phyloP scores from a whole-genome alignment of 2,329 filamentous ascomycete species.

The Hypocrella siamensis region DNA sequence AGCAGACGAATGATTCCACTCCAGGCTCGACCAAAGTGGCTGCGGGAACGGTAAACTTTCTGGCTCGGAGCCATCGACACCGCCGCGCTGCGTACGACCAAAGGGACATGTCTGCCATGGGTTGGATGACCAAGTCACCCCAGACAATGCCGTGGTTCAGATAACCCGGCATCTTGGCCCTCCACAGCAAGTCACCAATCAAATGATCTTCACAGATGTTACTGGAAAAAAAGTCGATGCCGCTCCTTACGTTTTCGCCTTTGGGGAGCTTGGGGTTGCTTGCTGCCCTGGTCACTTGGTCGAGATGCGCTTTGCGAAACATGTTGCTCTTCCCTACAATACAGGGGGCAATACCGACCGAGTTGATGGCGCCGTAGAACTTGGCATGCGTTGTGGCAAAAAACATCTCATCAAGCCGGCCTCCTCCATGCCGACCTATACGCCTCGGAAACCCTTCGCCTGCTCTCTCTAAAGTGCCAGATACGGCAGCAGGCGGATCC shows the following conservation, averaged over 20 bases:
- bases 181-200: slow-evolving; percentile 86
- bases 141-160: slow-evolving; percentile 71
- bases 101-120: slow-evolving; percentile 69
- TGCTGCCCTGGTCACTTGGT: slow-evolving; percentile 46
- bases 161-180: slow-evolving; percentile 44
- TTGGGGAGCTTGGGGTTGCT: slow-evolving; percentile 26
- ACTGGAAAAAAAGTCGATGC: slow-evolving; percentile 84
- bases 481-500: slow-evolving; percentile 9
- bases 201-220: slow-evolving; percentile 98
- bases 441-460: slow-evolving; percentile 11
- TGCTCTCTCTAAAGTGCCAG: neutral
- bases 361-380: slow-evolving; percentile 96
- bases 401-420: slow-evolving; percentile 84
- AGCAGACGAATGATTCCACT: slow-evolving; percentile 77
- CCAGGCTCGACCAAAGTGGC: slow-evolving; percentile 89
- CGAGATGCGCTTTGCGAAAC: slow-evolving; percentile 85
- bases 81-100: slow-evolving; percentile 63
- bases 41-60: slow-evolving; percentile 82
- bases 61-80: slow-evolving; percentile 78
- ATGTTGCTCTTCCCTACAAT: slow-evolving; percentile 96
- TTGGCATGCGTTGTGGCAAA: slow-evolving; percentile 89
- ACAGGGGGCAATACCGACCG: slow-evolving; percentile 78
- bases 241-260: slow-evolving; percentile 32
- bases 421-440: slow-evolving; percentile 42
- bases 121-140: slow-evolving; percentile 80